phyloP scores from a whole-genome alignment of 805 yeast species.

The Phaffomyces opuntiae region DNA sequence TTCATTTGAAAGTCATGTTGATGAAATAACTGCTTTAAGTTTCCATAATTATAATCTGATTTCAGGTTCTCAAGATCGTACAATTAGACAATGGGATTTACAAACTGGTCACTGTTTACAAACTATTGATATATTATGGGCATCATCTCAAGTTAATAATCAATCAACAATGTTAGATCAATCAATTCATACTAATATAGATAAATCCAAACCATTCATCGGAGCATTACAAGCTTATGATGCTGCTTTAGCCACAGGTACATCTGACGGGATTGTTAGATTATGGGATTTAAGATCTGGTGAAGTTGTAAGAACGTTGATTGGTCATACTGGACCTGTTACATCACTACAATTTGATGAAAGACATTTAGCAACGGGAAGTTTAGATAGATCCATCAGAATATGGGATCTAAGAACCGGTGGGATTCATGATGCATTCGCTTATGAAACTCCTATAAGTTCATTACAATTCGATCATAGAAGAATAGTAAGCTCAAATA shows the following conservation, averaged over 20 bases:
- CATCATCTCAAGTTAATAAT: slow-evolving; percentile 28
- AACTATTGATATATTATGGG: slow-evolving; percentile 64
- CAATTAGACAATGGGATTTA: slow-evolving; percentile 73
- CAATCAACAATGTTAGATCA: slow-evolving; percentile 9
- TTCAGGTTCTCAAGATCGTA: slow-evolving; percentile 64
- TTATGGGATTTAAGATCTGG: slow-evolving; percentile 74
- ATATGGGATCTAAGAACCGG: slow-evolving; percentile 75
- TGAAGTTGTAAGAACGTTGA: slow-evolving; percentile 50
- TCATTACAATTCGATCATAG: slow-evolving; percentile 53
- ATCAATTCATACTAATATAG: slow-evolving; percentile 4
- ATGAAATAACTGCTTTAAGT: slow-evolving; percentile 56
- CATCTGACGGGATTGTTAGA: slow-evolving; percentile 68
- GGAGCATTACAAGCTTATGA: slow-evolving; percentile 67
- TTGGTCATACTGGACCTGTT: slow-evolving; percentile 67
- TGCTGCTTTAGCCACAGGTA: slow-evolving; percentile 74
- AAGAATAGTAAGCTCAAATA: slow-evolving; percentile 47
- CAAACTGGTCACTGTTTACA: slow-evolving; percentile 59
- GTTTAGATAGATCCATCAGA: slow-evolving; percentile 54
- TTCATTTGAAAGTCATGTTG: slow-evolving; percentile 59
- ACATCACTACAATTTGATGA: slow-evolving; percentile 65
- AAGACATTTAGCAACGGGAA: slow-evolving; percentile 55
- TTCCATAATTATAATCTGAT: slow-evolving; percentile 48
- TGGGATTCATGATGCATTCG: slow-evolving; percentile 50
- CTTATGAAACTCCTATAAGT: slow-evolving; percentile 49
- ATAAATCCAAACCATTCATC: slow-evolving; percentile 35